Percentiles rank a stretch among this genome's conserved stretches.
phyloP scores from a whole-genome alignment of 495 filamentous ascomycete genomes.

The Penicillium soppii region DNA sequence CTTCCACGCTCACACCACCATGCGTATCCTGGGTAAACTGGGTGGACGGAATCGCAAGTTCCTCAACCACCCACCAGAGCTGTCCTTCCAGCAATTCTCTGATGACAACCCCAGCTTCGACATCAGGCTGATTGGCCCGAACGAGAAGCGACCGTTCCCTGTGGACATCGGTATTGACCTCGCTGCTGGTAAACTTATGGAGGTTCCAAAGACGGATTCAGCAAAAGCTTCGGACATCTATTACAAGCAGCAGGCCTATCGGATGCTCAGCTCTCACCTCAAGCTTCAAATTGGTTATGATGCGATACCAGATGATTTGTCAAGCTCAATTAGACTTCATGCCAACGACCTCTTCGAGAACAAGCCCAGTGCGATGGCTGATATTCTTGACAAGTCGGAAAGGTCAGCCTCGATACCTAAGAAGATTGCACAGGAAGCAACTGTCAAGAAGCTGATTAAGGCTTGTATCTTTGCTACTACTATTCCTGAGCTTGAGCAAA shows the following conservation, averaged over 20 bases:
- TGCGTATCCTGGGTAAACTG: slow-evolving; percentile 96
- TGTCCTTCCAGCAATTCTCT: slow-evolving; percentile 78
- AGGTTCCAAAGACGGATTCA: slow-evolving; percentile 62
- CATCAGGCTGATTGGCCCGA: slow-evolving; percentile 82
- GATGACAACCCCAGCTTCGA: slow-evolving; percentile 87
- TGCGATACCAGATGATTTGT: slow-evolving; percentile 83
- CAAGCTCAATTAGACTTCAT: slow-evolving; percentile 78
- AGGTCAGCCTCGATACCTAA: slow-evolving; percentile 80
- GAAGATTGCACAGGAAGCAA: slow-evolving; percentile 75
- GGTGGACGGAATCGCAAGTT: slow-evolving; percentile 95
- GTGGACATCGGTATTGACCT: slow-evolving; percentile 81
- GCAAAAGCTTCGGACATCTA: slow-evolving; percentile 75
- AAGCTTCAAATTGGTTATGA: slow-evolving; percentile 90
- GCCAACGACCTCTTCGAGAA: slow-evolving; percentile 76
- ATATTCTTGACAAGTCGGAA: slow-evolving; percentile 65
- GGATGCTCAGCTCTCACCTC: slow-evolving; percentile 78
- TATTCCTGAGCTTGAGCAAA: slow-evolving; percentile 70
- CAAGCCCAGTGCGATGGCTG: slow-evolving; percentile 63
- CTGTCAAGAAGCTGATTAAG: slow-evolving; percentile 81
- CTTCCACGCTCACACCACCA: slow-evolving; percentile 94
- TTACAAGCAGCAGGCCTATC: slow-evolving; percentile 91
- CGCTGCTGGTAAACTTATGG: slow-evolving; percentile 81
- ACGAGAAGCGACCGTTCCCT: slow-evolving; percentile 83
- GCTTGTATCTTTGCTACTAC: slow-evolving; percentile 85
- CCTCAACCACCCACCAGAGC: slow-evolving; percentile 78